Evolutionary conservation across 2,329 filamentous ascomycete genomes (phyloP).

Genomic region (Diaporthe vexans): DNA sequence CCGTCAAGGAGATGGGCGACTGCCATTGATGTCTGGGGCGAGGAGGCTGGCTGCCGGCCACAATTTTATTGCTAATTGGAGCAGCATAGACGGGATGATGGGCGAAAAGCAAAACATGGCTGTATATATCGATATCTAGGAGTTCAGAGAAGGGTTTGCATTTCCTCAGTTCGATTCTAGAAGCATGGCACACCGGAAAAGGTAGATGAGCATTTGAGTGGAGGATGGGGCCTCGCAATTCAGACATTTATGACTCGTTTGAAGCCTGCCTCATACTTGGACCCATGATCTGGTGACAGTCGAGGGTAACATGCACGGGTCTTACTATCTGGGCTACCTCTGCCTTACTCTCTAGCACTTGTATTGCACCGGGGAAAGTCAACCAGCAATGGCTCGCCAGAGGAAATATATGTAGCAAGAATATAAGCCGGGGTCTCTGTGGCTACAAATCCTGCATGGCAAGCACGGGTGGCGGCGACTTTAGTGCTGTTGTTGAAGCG

Average conservation of each 20-base stretch:
- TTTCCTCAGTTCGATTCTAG: conserved; percentile 7
- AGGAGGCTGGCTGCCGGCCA: neutral
- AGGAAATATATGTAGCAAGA: neutral
- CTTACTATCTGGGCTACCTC: too few relatives aligned
- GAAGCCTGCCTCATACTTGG: neutral
- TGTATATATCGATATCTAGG: conserved; percentile 26
- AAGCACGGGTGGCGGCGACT: neutral
- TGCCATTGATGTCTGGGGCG: neutral
- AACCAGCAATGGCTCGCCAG: too few relatives aligned
- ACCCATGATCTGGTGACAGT: neutral
- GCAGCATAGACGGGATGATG: conserved; percentile 6
- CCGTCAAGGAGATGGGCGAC: neutral
- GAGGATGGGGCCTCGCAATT: conserved; percentile 2
- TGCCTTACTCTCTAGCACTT: neutral
- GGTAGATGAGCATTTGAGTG: conserved; percentile 7
- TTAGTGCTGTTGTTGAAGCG: neutral
- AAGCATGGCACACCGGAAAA: conserved; percentile 20
- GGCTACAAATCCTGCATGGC: neutral
- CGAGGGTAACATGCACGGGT: neutral
- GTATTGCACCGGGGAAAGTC: neutral
- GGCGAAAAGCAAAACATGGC: conserved; percentile 10
- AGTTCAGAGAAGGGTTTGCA: conserved; percentile 32
- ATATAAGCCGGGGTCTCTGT: neutral
- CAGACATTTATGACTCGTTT: neutral
- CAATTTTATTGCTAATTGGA: conserved; percentile 29